A percentile compares a stretch with the other conserved stretches of the same genome.
phyloP scores from a whole-genome alignment of 2,329 filamentous ascomycete genomes.

The Fusarium pseudonygamai region DNA sequence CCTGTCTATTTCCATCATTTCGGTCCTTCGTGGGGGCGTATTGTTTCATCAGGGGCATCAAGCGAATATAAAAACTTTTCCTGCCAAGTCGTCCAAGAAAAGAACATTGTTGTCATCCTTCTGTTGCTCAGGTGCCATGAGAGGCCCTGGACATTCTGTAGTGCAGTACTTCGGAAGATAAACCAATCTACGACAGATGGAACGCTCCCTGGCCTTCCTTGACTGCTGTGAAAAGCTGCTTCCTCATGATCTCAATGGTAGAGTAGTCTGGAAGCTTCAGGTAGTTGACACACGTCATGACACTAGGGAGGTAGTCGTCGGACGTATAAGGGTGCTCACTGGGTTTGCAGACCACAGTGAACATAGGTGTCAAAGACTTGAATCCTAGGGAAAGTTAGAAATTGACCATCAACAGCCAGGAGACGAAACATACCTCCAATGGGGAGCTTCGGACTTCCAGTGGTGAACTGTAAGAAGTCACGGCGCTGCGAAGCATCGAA shows the following conservation, averaged over 20 bases:
- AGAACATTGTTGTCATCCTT: constrained; percentile 16
- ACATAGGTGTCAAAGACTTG: constrained; percentile 96
- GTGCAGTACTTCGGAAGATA: constrained; percentile 1
- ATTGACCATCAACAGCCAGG: not conserved
- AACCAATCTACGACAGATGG: constrained; percentile 78
- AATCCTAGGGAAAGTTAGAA: constrained; percentile 70
- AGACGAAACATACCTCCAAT: constrained; percentile 81
- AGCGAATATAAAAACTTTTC: constrained; percentile 31
- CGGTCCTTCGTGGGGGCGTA: constrained; percentile 27
- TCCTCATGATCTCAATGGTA: constrained; percentile 76
- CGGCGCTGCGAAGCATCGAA: constrained; percentile 78
- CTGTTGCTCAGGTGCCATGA: not conserved
- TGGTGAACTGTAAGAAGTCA: constrained; percentile 97
- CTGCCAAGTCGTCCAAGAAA: constrained; percentile 26
- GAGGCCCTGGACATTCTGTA: not conserved
- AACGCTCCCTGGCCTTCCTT: constrained; percentile 97
- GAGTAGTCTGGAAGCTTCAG: constrained; percentile 97
- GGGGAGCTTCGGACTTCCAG: constrained; percentile 95
- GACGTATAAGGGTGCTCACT: constrained; percentile 92
- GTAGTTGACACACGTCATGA: constrained; percentile 99
- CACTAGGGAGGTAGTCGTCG: constrained; percentile 98
- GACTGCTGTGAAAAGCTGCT: constrained; percentile 85
- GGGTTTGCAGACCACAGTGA: constrained; percentile 99
- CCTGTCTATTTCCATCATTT: constrained; percentile 43
- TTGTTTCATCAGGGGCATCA: constrained; percentile 41